Evolutionary conservation across 306 rosid species (phyloP).

Genomic region (Vigna unguiculata): DNA sequence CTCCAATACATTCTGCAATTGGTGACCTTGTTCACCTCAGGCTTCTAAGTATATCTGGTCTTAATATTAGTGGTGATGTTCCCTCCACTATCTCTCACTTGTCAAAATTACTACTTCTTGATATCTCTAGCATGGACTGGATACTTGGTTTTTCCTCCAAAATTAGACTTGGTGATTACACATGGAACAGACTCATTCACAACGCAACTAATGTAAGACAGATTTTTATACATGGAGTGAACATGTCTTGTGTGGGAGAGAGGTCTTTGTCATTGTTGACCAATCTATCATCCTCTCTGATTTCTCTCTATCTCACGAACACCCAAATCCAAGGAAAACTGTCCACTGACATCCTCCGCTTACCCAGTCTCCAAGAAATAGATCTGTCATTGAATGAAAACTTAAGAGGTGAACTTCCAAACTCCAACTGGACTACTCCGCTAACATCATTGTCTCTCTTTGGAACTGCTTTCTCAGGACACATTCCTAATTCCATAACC

Average conservation of each 20-base stretch:
- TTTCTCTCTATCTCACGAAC: rapidly evolving
- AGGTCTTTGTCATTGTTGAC: neutral
- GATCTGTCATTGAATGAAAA: too few species aligned
- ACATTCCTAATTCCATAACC: neutral
- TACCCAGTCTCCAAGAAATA: neutral
- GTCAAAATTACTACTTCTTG: neutral
- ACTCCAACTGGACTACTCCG: neutral
- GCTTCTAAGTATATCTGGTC: too few species aligned
- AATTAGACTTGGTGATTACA: neutral
- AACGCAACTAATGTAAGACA: neutral
- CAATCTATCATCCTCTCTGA: neutral
- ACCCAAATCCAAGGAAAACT: neutral
- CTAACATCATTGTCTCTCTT: neutral
- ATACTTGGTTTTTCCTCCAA: too few species aligned
- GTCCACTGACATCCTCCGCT: neutral
- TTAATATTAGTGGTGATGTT: neutral
- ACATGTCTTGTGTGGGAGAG: neutral
- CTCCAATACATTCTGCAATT: too few species aligned
- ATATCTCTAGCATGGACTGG: too few species aligned
- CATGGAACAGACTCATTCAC: neutral
- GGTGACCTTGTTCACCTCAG: too few species aligned
- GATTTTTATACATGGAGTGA: neutral
- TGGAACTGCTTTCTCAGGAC: neutral
- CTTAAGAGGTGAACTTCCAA: neutral
- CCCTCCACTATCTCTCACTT: neutral